Evolutionary conservation across 176 grass and related monocot genomes (phyloP).

Genomic region (Tillandsia fasciculata): DNA sequence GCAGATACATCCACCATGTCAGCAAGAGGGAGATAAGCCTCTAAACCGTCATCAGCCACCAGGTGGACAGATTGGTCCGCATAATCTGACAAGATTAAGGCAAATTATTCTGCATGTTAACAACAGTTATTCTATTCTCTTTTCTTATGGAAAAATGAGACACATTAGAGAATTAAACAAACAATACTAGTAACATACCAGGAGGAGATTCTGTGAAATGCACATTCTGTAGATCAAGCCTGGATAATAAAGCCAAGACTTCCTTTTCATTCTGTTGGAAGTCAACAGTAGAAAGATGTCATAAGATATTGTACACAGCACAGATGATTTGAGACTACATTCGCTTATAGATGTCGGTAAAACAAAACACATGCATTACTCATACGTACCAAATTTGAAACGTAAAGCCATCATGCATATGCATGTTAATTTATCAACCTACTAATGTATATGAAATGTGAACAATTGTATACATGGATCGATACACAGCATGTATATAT

Average conservation of each 20-base stretch:
- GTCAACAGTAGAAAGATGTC: not conserved
- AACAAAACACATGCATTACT: too few relatives aligned
- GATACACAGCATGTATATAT: too few relatives aligned
- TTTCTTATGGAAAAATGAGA: not conserved
- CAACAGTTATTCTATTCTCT: not conserved
- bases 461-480: too few relatives aligned
- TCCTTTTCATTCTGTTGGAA: slow-evolving; percentile 66
- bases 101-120: not conserved
- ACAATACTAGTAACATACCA: slow-evolving; percentile 19
- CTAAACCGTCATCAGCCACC: slow-evolving; percentile 75
- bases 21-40: slow-evolving; percentile 81
- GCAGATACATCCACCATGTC: slow-evolving; percentile 90
- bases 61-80: slow-evolving; percentile 89
- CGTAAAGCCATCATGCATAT: too few relatives aligned
- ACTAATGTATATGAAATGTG: too few relatives aligned
- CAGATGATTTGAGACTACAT: too few relatives aligned
- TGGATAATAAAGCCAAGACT: slow-evolving; percentile 65
- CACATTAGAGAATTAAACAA: not conserved
- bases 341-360: too few relatives aligned
- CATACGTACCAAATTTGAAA: not conserved
- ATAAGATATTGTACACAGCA: not conserved
- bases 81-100: slow-evolving; percentile 37
- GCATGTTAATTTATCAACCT: too few relatives aligned
- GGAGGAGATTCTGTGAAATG: slow-evolving; percentile 68
- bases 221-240: slow-evolving; percentile 66